These are phyloP conservation scores for Amaranthus hypochondriacus DNA, from an alignment of 148 eudicot species.

Conservation along the genomic window DNA sequence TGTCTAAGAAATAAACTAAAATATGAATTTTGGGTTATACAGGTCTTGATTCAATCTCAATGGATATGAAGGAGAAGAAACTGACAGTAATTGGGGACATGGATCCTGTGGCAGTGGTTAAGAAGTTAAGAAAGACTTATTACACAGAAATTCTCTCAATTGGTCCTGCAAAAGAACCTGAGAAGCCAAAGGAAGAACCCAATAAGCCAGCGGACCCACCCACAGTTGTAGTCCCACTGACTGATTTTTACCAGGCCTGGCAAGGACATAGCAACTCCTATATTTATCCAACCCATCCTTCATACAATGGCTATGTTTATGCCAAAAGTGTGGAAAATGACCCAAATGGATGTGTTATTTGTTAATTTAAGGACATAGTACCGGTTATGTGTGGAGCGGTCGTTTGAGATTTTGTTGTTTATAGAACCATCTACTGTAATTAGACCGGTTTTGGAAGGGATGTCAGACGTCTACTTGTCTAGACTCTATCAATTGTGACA, in stretches of 20 bases:
- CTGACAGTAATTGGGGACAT: slow-evolving; percentile 55
- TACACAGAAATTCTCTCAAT: slow-evolving; percentile 44
- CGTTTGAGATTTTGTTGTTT: no score
- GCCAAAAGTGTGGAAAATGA: slow-evolving; percentile 40
- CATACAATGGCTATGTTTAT: slow-evolving; percentile 11
- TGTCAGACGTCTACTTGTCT: no score
- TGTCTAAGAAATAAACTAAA: not conserved
- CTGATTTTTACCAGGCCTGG: not conserved
- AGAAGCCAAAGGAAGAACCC: slow-evolving; percentile 43
- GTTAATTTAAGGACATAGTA: slow-evolving; percentile 17
- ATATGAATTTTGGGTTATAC: not conserved
- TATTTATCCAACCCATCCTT: no score
- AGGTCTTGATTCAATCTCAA: slow-evolving; percentile 63
- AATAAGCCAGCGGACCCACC: slow-evolving; percentile 3
- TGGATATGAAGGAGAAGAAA: slow-evolving; percentile 51
- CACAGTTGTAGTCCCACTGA: not conserved
- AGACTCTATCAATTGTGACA: no score
- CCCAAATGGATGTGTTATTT: slow-evolving; percentile 55
- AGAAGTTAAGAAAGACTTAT: slow-evolving; percentile 50
- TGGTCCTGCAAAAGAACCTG: slow-evolving; percentile 52
- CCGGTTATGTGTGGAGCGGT: no score
- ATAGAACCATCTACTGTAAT: no score
- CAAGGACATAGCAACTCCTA: not conserved
- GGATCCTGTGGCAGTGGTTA: slow-evolving; percentile 49
- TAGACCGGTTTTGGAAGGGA: no score